Conservation (phyloP, 345 rosid genomes). For the Cardiospermum halicacabum region DNA sequence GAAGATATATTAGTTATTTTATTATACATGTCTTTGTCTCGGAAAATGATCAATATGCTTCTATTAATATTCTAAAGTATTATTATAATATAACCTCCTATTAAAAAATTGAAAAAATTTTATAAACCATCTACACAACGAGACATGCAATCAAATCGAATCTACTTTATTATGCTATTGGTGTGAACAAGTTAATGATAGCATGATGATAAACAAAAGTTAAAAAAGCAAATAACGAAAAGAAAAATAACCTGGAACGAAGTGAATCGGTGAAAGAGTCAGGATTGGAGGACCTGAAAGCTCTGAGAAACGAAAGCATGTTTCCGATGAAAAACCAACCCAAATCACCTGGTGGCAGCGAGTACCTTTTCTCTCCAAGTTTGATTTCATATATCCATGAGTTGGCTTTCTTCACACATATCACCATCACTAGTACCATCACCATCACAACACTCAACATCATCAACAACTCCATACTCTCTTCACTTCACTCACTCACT, state of each 20-base stretch:
- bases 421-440: constrained; percentile 15
- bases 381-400: constrained; percentile 51
- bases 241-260: constrained; percentile 33
- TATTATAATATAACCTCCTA: too few species aligned
- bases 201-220: background rate
- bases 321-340: constrained; percentile 88
- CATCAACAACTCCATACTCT: background rate
- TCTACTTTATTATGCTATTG: too few species aligned
- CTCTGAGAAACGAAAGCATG: constrained; percentile 78
- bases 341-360: constrained; percentile 78
- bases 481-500: too few species aligned
- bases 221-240: too few species aligned
- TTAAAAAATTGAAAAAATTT: too few species aligned
- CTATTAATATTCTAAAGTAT: too few species aligned
- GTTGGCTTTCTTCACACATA: constrained; percentile 45
- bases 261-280: constrained; percentile 52
- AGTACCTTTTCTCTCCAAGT: constrained; percentile 41
- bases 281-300: constrained; percentile 67
- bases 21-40: too few species aligned
- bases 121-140: too few species aligned
- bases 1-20: too few species aligned
- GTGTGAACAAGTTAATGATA: too few species aligned
- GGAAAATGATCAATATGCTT: too few species aligned
- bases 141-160: too few species aligned
- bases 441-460: background rate